These are phyloP conservation scores for Candida multigemmis DNA, from an alignment of 805 yeast genomes.

Conservation along the genomic window DNA sequence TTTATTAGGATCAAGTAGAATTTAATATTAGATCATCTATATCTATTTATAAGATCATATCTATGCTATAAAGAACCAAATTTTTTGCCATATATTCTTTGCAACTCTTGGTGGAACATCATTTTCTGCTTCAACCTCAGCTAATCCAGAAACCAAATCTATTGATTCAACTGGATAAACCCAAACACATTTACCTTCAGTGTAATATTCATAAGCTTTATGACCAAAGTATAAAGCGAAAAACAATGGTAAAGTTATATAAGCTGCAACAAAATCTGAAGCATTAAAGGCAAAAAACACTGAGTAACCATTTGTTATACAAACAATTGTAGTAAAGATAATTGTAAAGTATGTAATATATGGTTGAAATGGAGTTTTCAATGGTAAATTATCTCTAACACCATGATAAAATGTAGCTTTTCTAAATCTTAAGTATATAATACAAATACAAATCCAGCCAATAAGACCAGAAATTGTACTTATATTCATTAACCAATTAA, in stretches of 20 bases:
- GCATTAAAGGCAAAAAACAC: constrained; percentile 19
- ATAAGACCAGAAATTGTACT: constrained; percentile 60
- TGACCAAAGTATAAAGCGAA: constrained; percentile 17
- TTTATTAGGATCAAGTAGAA: constrained; percentile 50
- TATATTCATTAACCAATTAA: constrained; percentile 58
- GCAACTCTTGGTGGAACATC: constrained; percentile 29
- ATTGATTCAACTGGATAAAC: constrained; percentile 44
- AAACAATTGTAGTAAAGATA: constrained; percentile 21
- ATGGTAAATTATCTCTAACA: constrained; percentile 49
- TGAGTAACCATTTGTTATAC: constrained; percentile 23
- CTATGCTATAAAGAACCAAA: constrained; percentile 43
- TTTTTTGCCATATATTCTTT: constrained; percentile 26
- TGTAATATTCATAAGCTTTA: constrained; percentile 11
- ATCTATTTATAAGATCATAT: constrained; percentile 1
- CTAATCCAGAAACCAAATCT: constrained; percentile 54
- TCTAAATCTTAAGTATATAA: constrained; percentile 55
- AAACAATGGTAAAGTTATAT: constrained; percentile 22
- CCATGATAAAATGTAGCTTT: constrained; percentile 49
- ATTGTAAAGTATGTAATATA: constrained; percentile 49
- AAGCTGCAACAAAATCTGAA: constrained; percentile 24
- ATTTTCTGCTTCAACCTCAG: constrained; percentile 46
- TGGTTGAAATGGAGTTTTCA: constrained; percentile 47
- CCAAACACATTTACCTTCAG: constrained; percentile 20
- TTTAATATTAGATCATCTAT: constrained; percentile 16
- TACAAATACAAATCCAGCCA: constrained; percentile 48